Conservation (phyloP, 305 asterid species). For the Nicotiana rustica region DNA sequence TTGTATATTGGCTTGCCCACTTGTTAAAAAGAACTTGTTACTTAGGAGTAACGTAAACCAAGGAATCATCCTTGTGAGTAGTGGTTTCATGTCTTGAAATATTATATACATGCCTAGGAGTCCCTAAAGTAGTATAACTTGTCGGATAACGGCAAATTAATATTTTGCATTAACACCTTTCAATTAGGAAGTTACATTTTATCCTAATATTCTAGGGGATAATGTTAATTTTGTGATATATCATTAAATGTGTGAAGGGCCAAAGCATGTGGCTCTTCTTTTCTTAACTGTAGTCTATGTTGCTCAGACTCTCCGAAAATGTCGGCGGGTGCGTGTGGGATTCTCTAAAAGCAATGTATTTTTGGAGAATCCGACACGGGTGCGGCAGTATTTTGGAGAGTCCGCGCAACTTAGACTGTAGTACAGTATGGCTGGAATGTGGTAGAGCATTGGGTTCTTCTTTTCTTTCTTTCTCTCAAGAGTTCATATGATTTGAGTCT, state of each 20-base stretch:
- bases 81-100: conserved; percentile 1
- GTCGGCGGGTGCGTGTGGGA: too few species aligned
- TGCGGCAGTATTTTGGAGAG: too few species aligned
- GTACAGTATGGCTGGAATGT: background rate
- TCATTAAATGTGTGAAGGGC: conserved; percentile 6
- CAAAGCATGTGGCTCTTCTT: conserved; percentile 10
- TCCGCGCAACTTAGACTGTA: background rate
- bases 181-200: background rate
- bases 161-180: conserved; percentile 13
- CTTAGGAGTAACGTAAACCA: background rate
- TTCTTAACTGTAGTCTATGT: background rate
- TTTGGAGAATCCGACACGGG: too few species aligned
- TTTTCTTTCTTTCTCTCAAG: background rate
- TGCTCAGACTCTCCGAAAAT: too few species aligned
- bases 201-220: conserved; percentile 20
- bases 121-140: conserved; percentile 10
- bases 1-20: background rate
- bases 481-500: conserved; percentile 22
- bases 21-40: background rate
- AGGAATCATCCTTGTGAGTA: conserved; percentile 16
- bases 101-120: background rate
- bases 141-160: background rate
- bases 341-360: too few species aligned
- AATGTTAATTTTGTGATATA: background rate
- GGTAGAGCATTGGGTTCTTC: background rate